A percentile compares a stretch with the other conserved stretches of the same genome.
Conservation (phyloP, 306 rosid species). For the Trifolium subterraneum region DNA sequence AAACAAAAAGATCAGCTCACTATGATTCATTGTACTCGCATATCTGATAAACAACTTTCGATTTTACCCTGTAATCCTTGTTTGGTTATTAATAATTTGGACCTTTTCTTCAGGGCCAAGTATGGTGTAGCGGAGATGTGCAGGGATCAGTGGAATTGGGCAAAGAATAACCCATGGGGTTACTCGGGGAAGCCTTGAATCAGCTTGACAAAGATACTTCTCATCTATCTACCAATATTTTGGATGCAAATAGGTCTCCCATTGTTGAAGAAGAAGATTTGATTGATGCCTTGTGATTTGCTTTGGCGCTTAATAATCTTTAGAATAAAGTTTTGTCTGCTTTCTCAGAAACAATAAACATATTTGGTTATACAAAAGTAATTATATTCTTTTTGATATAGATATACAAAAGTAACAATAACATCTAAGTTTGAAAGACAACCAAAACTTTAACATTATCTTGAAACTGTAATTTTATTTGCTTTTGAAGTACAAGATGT, state of each 20-base stretch:
- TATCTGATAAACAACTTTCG: constrained; percentile 31
- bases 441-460: background rate
- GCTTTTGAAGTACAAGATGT: background rate
- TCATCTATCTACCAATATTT: background rate
- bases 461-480: constrained; percentile 1
- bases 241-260: background rate
- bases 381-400: background rate
- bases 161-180: constrained; percentile 85
- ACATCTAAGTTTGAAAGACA: background rate
- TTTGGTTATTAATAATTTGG: constrained; percentile 7
- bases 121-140: constrained; percentile 82
- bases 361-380: background rate
- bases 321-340: background rate
- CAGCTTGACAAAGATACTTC: constrained; percentile 31
- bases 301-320: background rate
- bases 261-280: constrained; percentile 29
- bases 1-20: constrained; percentile 17
- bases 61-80: background rate
- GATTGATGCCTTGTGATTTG: background rate
- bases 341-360: background rate
- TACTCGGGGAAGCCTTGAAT: constrained; percentile 54
- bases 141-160: constrained; percentile 99
- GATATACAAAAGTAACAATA: background rate
- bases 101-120: constrained; percentile 51
- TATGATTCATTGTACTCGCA: constrained; percentile 16